Evolutionary conservation across 192 early-diverging fungal genomes (phyloP).

Genomic region (Backusella westeae): DNA sequence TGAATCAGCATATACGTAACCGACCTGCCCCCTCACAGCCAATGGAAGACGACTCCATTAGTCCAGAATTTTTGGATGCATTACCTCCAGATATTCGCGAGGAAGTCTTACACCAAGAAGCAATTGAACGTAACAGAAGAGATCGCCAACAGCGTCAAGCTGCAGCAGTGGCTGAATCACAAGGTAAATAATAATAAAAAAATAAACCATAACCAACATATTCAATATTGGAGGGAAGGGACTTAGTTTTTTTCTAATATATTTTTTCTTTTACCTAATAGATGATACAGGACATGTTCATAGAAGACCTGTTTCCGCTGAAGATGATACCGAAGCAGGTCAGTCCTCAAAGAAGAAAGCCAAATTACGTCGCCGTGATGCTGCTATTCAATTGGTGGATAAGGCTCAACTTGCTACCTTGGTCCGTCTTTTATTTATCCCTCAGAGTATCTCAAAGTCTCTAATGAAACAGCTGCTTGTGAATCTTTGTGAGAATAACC

Average conservation of each 20-base stretch:
- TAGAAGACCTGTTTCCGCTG: conserved; percentile 9
- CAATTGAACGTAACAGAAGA: conserved; percentile 63
- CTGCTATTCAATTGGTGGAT: conserved; percentile 82
- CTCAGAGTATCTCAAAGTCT: conserved; percentile 68
- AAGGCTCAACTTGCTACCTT: conserved; percentile 77
- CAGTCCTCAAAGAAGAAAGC: conserved; percentile 33
- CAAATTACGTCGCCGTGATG: conserved; percentile 44
- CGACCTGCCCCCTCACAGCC: conserved; percentile 29
- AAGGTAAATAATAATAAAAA: neutral
- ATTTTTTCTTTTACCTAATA: neutral
- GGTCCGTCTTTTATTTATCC: conserved; percentile 84
- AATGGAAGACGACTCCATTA: conserved; percentile 48
- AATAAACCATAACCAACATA: neutral
- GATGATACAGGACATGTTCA: neutral
- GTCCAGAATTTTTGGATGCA: conserved; percentile 86
- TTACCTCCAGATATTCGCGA: conserved; percentile 88
- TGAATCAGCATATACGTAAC: conserved; percentile 71
- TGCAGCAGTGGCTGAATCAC: neutral
- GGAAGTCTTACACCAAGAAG: conserved; percentile 80
- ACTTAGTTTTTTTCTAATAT: neutral
- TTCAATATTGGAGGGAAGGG: too few species aligned
- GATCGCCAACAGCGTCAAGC: conserved; percentile 52
- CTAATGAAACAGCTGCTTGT: conserved; percentile 68
- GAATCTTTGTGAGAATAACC: conserved; percentile 88
- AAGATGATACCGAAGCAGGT: neutral